phyloP scores from a whole-genome alignment of 2,329 filamentous ascomycete genomes.

The Aspergillus unguis region DNA sequence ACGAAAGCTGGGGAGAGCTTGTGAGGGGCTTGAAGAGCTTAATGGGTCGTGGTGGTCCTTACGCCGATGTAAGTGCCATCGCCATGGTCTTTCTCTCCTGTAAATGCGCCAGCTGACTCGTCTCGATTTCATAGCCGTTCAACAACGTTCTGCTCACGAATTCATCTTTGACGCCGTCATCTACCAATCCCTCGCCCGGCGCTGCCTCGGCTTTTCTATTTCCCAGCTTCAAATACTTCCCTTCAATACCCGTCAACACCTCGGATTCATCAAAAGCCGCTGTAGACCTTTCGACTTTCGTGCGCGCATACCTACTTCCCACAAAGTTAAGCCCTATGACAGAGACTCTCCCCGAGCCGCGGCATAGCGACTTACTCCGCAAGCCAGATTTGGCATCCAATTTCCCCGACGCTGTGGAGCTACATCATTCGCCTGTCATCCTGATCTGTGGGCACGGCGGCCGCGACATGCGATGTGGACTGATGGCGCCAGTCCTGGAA shows the following conservation, averaged over 20 bases:
- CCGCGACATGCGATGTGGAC: slow-evolving; percentile 77
- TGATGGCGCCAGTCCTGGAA: slow-evolving; percentile 70
- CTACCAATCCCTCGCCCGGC: slow-evolving; percentile 22
- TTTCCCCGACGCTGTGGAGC: slow-evolving; percentile 62
- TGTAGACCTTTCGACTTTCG: slow-evolving; percentile 44
- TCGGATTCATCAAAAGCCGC: slow-evolving; percentile 36
- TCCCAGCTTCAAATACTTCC: slow-evolving; percentile 78
- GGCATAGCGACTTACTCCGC: slow-evolving; percentile 40
- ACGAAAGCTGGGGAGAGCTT: slow-evolving; percentile 45
- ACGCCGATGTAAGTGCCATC: slow-evolving; percentile 54
- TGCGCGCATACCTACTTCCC: slow-evolving; percentile 42
- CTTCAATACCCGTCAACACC: slow-evolving; percentile 63
- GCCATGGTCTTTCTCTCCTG: neutral
- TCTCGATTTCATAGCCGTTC: slow-evolving; percentile 60
- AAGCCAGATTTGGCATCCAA: slow-evolving; percentile 46
- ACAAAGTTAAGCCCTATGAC: slow-evolving; percentile 33
- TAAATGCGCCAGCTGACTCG: slow-evolving; percentile 9
- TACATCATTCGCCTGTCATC: slow-evolving; percentile 58
- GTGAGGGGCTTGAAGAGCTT: slow-evolving; percentile 67
- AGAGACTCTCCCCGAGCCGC: slow-evolving; percentile 27
- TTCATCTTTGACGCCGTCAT: slow-evolving; percentile 66
- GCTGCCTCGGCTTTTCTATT: slow-evolving; percentile 67
- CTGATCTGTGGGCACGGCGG: slow-evolving; percentile 85
- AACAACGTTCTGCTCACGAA: slow-evolving; percentile 76
- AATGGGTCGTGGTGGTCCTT: slow-evolving; percentile 63